Evolutionary conservation across 225 moss, liverwort and hornwort species (phyloP).

Genomic region (Pseudisothecium myosuroides): DNA sequence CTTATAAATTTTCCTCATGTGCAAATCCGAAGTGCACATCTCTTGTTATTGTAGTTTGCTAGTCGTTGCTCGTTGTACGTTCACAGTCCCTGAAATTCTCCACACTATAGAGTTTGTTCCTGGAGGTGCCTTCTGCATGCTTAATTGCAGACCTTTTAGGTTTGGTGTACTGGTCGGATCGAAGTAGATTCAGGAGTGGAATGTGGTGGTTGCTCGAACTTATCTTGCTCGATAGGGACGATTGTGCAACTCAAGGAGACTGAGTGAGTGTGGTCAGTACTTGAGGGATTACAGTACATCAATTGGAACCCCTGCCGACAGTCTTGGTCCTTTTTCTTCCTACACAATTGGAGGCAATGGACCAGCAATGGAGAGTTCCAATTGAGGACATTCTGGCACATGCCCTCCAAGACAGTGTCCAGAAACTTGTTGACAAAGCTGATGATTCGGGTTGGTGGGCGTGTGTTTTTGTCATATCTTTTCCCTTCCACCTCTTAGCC

Average conservation of each 20-base stretch:
- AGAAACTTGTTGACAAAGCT: rapidly evolving
- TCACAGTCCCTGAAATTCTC: neutral
- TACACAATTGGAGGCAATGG: neutral
- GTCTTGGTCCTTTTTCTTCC: neutral
- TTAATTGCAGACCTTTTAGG: neutral
- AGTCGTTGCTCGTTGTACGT: neutral
- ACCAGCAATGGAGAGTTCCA: neutral
- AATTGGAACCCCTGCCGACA: too few species aligned
- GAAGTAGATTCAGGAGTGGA: neutral
- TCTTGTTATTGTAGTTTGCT: neutral
- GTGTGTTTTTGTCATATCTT: neutral
- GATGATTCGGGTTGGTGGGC: neutral
- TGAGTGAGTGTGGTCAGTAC: neutral
- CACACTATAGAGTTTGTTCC: neutral
- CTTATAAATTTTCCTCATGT: too few species aligned
- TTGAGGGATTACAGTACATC: too few species aligned
- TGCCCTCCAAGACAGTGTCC: too few species aligned
- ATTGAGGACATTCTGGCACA: neutral
- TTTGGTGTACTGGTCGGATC: neutral
- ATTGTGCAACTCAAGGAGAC: neutral
- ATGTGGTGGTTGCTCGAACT: neutral
- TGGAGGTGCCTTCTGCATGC: neutral
- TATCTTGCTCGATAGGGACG: neutral
- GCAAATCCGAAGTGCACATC: too few species aligned
- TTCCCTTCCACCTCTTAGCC: neutral